Conservation (phyloP, 208 protist genomes). For the Paratrypanosoma confusum region DNA sequence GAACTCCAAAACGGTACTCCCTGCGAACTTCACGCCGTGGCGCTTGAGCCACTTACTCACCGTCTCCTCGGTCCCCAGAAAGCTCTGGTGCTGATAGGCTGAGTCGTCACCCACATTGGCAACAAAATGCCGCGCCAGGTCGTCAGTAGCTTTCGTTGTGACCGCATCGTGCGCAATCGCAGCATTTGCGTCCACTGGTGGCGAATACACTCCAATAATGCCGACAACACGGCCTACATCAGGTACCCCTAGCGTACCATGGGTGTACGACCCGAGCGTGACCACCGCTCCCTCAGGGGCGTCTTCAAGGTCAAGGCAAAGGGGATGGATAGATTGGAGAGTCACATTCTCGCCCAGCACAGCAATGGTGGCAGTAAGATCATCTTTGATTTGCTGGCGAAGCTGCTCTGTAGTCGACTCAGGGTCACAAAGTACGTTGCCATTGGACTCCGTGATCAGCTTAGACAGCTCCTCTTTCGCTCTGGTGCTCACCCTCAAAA, state of each 20-base stretch:
- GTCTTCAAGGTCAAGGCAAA: conserved; percentile 6
- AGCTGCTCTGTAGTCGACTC: conserved; percentile 35
- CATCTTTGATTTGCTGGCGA: conserved; percentile 18
- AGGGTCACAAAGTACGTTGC: conserved; percentile 30
- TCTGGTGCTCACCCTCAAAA: conserved; percentile 34
- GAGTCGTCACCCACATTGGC: conserved; percentile 63
- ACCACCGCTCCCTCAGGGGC: conserved; percentile 13
- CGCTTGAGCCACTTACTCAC: conserved; percentile 76
- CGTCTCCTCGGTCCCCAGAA: conserved; percentile 72
- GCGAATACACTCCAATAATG: conserved; percentile 38
- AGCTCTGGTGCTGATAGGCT: conserved; percentile 68
- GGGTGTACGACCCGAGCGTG: conserved; percentile 66
- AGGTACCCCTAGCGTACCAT: conserved; percentile 34
- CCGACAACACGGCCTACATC: conserved; percentile 71
- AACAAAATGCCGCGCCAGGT: conserved; percentile 71
- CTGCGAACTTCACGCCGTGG: conserved; percentile 58
- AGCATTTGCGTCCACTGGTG: neutral
- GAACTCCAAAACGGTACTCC: conserved; percentile 74
- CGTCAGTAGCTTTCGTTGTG: conserved; percentile 17
- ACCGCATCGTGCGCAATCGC: conserved; percentile 13
- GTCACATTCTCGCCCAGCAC: conserved; percentile 80
- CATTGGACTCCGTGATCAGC: conserved; percentile 37
- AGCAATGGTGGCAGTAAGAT: conserved; percentile 44
- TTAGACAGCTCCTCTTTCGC: conserved; percentile 19
- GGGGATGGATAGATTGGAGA: conserved; percentile 39